Base-by-base conservation (phyloP, 169 alveolate species). In the Cryptosporidium andersoni region DNA sequence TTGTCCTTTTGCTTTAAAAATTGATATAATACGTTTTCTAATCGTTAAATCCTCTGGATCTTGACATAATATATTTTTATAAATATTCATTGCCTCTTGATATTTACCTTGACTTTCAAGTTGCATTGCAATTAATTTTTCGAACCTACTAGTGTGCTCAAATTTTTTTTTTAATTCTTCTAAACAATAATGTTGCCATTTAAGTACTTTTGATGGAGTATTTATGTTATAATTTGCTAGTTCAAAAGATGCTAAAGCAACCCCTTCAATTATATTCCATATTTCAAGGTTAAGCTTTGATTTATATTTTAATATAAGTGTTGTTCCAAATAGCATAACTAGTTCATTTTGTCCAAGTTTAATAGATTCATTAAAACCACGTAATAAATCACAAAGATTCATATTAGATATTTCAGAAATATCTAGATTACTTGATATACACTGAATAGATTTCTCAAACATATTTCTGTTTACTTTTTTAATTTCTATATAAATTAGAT, bases 211-310 rank as follows among this genome's bases (percentile, higher is more conserved):
- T 39, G n/a, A 51, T 45, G 16, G 14, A 5, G 39, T 47, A 25
- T 16, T 62, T n/a, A 5, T 12, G 14, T 64, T 43, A 36, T 8
- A 4, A 9, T 6, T 7, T 37, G 9, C 12, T 11, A 5, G 60
- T 25, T 53, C 51, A 56, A 74, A 74, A 5, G 85, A 58, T 37
- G 74, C 42, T 42, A 74, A 45, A 34, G 48, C 56, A 42, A 74
- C 60, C 11, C 68, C 60, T 58, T 74, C 85, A 66, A 74, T 74
- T n/a, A 74, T 43, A 37, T 74, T 68, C 85, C 85, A 74, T 58
- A 43, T 74, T 16, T 40, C 25, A n/a, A 58, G 36, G 37, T 68
- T 68, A 5, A 74, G 49, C 9, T n/a, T 58, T 25, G 34, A 58
- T 0, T 43, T 58, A 60, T 74, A 51, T 47, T 74, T 60, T 39